These are phyloP conservation scores for Solanum virginianum DNA, from an alignment of 257 asterid species.

Conservation along the genomic window DNA sequence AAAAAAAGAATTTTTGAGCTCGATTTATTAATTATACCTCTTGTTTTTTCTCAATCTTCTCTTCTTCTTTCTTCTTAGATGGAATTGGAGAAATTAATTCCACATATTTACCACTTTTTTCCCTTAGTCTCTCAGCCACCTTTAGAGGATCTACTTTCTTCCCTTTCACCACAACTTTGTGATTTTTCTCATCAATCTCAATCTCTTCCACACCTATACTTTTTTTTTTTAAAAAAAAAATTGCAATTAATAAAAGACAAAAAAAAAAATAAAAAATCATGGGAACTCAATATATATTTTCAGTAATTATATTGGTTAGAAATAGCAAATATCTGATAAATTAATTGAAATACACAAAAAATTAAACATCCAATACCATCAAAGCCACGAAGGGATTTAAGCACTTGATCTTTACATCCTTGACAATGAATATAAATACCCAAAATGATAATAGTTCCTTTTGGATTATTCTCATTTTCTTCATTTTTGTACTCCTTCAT, in stretches of 20 bases:
- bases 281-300: neutral
- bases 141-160: conserved; percentile 40
- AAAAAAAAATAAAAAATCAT: neutral
- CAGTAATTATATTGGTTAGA: neutral
- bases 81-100: conserved; percentile 38
- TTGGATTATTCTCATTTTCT: neutral
- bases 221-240: neutral
- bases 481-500: neutral
- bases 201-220: conserved; percentile 46
- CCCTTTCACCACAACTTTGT: conserved; percentile 44
- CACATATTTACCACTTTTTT: conserved; percentile 50
- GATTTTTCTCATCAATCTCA: conserved; percentile 36
- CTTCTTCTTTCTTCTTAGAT: conserved; percentile 12
- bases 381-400: conserved; percentile 22
- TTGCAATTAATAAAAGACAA: neutral
- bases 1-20: neutral
- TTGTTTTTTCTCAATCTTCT: conserved; percentile 18
- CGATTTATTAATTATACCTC: conserved; percentile 3
- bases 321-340: neutral
- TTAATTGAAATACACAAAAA: neutral
- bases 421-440: conserved; percentile 48
- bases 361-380: conserved; percentile 14
- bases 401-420: conserved; percentile 34
- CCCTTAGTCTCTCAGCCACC: conserved; percentile 45
- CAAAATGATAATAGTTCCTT: conserved; percentile 16